phyloP scores from a whole-genome alignment of 2,329 filamentous ascomycete genomes.

The Byssoonygena ceratinophila region DNA sequence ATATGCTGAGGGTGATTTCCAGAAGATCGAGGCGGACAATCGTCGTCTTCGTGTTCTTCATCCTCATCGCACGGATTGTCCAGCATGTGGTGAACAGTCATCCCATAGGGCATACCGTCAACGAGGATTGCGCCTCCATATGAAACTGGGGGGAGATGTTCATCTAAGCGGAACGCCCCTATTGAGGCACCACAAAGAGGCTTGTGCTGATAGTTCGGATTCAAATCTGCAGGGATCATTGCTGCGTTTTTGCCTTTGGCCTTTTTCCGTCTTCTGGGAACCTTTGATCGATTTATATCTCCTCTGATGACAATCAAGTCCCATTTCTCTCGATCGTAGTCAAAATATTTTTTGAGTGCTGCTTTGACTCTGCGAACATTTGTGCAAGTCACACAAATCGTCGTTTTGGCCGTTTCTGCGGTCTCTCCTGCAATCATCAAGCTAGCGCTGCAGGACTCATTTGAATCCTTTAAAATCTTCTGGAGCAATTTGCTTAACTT shows the following conservation, averaged over 20 bases:
- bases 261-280: constrained; percentile 34
- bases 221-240: constrained; percentile 36
- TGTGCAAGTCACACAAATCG: constrained; percentile 53
- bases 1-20: constrained; percentile 24
- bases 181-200: constrained; percentile 85
- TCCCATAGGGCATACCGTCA: constrained; percentile 74
- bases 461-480: constrained; percentile 48
- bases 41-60: constrained; percentile 31
- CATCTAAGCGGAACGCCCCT: constrained; percentile 74
- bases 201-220: constrained; percentile 65
- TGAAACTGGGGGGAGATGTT: constrained; percentile 80
- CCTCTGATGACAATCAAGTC: constrained; percentile 53
- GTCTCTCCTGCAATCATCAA: constrained; percentile 52
- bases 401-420: constrained; percentile 47
- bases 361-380: constrained; percentile 49
- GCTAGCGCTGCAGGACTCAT: constrained; percentile 51
- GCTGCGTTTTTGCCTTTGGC: constrained; percentile 26
- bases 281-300: constrained; percentile 46
- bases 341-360: constrained; percentile 47
- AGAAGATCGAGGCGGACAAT: constrained; percentile 37
- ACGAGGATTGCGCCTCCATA: constrained; percentile 80
- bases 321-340: constrained; percentile 46
- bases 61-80: constrained; percentile 54
- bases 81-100: constrained; percentile 96
- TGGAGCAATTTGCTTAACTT: constrained; percentile 49